A percentile compares a stretch with the other conserved stretches of the same genome.
These are phyloP conservation scores for Suillus paluster DNA, from an alignment of 768 basidiomycete genomes.

Conservation along the genomic window DNA sequence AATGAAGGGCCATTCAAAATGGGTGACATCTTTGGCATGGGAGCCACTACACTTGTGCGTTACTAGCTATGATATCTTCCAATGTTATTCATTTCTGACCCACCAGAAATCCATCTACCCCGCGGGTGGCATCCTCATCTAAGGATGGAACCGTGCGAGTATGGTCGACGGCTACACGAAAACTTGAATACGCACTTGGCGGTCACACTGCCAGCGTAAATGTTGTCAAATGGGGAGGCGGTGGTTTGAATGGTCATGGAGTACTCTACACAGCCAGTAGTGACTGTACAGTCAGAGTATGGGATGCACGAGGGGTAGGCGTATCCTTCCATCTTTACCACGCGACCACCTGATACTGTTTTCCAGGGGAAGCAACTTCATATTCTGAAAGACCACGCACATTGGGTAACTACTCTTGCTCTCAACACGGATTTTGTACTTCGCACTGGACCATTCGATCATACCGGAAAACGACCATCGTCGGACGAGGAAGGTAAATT, in stretches of 20 bases:
- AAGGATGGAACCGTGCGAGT: constrained; percentile 97
- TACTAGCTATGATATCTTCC: constrained; percentile 7
- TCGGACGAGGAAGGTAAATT: constrained; percentile 81
- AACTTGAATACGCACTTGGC: constrained; percentile 82
- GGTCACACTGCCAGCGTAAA: constrained; percentile 96
- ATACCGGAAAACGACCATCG: constrained; percentile 75
- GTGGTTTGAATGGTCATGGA: constrained; percentile 63
- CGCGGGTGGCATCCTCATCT: constrained; percentile 91
- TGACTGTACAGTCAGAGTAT: constrained; percentile 92
- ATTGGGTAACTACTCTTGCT: constrained; percentile 98
- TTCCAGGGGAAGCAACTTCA: constrained; percentile 80
- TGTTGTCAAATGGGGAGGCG: constrained; percentile 95
- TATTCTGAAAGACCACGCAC: constrained; percentile 92
- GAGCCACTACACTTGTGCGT: constrained; percentile 92
- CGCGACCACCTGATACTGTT: constrained; percentile 10
- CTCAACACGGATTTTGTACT: constrained; percentile 95
- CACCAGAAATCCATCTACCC: constrained; percentile 71
- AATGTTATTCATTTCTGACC: constrained; percentile 8
- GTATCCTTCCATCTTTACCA: constrained; percentile 7
- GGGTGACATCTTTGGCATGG: constrained; percentile 95
- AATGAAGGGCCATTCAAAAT: constrained; percentile 92
- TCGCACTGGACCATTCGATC: constrained; percentile 94
- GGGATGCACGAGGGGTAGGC: constrained; percentile 82
- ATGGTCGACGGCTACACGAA: constrained; percentile 79
- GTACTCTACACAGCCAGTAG: constrained; percentile 95